Conservation (phyloP, 1,284 basidiomycete genomes). For the Agaricales sp. region DNA sequence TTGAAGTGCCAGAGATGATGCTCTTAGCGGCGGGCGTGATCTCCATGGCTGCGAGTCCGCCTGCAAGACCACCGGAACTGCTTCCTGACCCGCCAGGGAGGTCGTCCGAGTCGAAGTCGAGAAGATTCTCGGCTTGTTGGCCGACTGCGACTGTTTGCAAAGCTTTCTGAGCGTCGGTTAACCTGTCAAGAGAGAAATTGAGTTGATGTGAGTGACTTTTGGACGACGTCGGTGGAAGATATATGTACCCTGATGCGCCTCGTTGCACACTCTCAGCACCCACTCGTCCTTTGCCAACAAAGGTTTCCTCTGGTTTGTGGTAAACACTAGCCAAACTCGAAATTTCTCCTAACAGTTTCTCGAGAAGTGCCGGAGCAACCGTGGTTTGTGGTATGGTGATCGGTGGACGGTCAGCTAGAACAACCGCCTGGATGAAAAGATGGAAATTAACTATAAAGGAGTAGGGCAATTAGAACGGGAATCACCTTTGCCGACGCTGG, state of each 20-base stretch:
- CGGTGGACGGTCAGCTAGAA: constrained; percentile 85
- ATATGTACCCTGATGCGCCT: constrained; percentile 64
- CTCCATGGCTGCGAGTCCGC: constrained; percentile 66
- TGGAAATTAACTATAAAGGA: not conserved
- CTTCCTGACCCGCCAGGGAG: not conserved
- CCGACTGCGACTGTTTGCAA: constrained; percentile 83
- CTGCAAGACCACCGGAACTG: constrained; percentile 44
- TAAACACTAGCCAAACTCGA: constrained; percentile 88
- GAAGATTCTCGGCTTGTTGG: constrained; percentile 89
- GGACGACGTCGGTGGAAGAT: constrained; percentile 5
- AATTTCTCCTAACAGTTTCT: constrained; percentile 86
- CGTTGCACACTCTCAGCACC: constrained; percentile 77
- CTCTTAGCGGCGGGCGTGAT: constrained; percentile 65
- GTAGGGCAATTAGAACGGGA: too few relatives aligned
- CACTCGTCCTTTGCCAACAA: constrained; percentile 77
- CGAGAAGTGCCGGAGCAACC: constrained; percentile 83
- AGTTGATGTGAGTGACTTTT: constrained; percentile 3
- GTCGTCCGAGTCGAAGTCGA: constrained; percentile 24
- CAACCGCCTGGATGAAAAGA: constrained; percentile 44
- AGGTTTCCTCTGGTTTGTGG: constrained; percentile 91
- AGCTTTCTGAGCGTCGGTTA: constrained; percentile 69
- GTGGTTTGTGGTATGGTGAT: constrained; percentile 90
- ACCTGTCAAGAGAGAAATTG: constrained; percentile 20
- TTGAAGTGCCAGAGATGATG: constrained; percentile 59
- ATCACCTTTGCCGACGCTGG: constrained; percentile 89